Percentiles rank a stretch among this genome's conserved stretches.
phyloP scores from a whole-genome alignment of 352 stramenopile species.

The Globisporangium emineosum region DNA sequence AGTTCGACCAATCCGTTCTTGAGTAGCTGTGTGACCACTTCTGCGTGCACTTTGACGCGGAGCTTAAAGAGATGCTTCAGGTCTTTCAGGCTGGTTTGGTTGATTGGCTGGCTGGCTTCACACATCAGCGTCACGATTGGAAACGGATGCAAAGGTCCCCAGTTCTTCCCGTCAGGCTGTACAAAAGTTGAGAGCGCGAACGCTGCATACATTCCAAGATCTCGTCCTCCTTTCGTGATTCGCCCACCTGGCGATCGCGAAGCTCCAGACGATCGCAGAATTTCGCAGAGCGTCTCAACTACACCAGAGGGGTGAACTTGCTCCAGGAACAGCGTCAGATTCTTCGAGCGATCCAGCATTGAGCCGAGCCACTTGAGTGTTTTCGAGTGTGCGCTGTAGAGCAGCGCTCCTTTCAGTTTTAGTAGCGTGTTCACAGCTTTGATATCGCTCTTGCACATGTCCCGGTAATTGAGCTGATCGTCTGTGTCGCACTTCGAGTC shows the following conservation, averaged over 20 bases:
- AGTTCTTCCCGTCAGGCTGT: slow-evolving; percentile 60
- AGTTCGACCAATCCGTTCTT: slow-evolving; percentile 47
- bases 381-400: slow-evolving; percentile 44
- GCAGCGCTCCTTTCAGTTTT: slow-evolving; percentile 24
- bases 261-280: slow-evolving; percentile 42
- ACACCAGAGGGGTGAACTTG: slow-evolving; percentile 53
- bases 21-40: slow-evolving; percentile 60
- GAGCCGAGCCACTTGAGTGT: slow-evolving; percentile 76
- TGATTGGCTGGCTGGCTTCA: slow-evolving; percentile 14
- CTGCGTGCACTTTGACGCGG: slow-evolving; percentile 65
- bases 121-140: slow-evolving; percentile 45
- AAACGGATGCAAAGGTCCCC: slow-evolving; percentile 51
- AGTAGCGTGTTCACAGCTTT: slow-evolving; percentile 41
- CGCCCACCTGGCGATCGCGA: slow-evolving; percentile 49
- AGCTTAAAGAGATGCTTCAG: slow-evolving; percentile 27
- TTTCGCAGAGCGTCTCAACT: slow-evolving; percentile 60
- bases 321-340: slow-evolving; percentile 54
- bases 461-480: slow-evolving; percentile 33
- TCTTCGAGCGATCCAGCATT: slow-evolving; percentile 61
- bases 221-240: slow-evolving; percentile 37
- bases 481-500: slow-evolving; percentile 12
- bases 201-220: slow-evolving; percentile 51
- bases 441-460: slow-evolving; percentile 46
- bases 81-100: slow-evolving; percentile 12
- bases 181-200: slow-evolving; percentile 72